Evolutionary conservation across 768 basidiomycete genomes (phyloP), one percentile per base, ranked within the genome.

Genomic region (Daedaleopsis sinensis): DNA sequence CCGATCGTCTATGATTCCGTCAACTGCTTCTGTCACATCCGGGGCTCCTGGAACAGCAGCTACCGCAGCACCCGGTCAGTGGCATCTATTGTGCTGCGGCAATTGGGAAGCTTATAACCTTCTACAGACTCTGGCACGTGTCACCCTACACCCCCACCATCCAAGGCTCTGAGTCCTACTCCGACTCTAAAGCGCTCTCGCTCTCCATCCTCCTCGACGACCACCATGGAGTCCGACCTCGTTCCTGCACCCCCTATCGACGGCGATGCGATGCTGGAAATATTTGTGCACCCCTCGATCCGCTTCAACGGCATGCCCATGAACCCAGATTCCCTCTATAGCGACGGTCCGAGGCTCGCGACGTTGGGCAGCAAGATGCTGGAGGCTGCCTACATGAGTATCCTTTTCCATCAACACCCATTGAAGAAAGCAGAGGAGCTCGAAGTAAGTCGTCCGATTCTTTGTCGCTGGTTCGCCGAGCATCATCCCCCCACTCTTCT

Each of bases 211-310:
- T 49, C 54, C 55, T 47, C 68, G 21, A 53, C 70, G 10, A 51
- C 55, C 53, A 52, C 65, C 44, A 61, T 67, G 62, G 59, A 55
- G 51, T 35, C 71, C 67, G 74, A 57, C 79, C 82, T 71, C 58
- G 68, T 74, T 80, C 52, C 75, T 76, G 23, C 70, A 84, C 89
- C 84, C 48, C 78, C 76, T 69, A 76, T 84, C 59, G 76, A 77
- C 35, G 79, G 78, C 58, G 83, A 87, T 53, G 74, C 84, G 39
- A 76, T 86, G 65, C 80, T 91, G 55, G 83, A 88, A 65, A 85
- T 90, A 55, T 90, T 83, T 67, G 90, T 88, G 13, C 90, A 92
- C 70, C 80, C 74, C 66, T 88, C 88, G 19, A 77, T 91, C 52
- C 79, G 84, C 53, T 79, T 70, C 27, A n/a, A 65, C 61, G 62